Base-by-base conservation (phyloP, 2,329 filamentous ascomycete genomes). In the Xylaria sp. region DNA sequence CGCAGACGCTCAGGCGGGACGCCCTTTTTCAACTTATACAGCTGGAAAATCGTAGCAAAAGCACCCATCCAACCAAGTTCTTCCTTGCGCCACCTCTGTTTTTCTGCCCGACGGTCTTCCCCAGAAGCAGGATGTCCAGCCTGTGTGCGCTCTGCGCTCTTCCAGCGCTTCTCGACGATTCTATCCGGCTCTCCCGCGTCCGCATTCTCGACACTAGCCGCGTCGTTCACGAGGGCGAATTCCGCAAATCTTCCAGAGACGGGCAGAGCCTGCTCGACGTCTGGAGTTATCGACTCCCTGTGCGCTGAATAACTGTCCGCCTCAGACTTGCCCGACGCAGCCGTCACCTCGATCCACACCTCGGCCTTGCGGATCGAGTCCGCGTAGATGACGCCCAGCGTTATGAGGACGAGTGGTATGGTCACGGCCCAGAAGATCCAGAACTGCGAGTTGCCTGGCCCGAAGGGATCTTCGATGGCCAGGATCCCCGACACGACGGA, bases 391-490 rank as follows among this genome's bases (percentile, higher is more conserved):
- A 86, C 71, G 3, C 82, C 68, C 1, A 86, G 62, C 0, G 81
- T 80, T 1, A 82, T 9, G 15, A 81, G 64, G 2, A 80, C 77
- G 0, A 83, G 78, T 3, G 83, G 79, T 0, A 81, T 72, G 2
- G 81, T 79, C 3, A 79, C 78, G 1, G 80, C 80, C 85, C 85
- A 86, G 67, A 85, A 86, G 0, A 86, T 79, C 79, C 80, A 86
- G 74, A 86, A 86, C 20, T 75, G 74, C 17, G 69, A 38, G 0
- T 79, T 79, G n/a, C 77, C 79, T 0, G 85, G 84, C 0, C 80
- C 80, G 70, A 81, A 86, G 0, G 79, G 74, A 7, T 82, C 82
- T 33, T 81, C 80, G 76, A 86, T 86, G 15, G 82, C 82, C 15
- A 86, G 77, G 9, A 86, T 79, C 13, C 82, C 80, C 0, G 84